These are phyloP conservation scores for Neonectria sp. DNA, from an alignment of 2,329 filamentous ascomycete genomes.

Conservation along the genomic window DNA sequence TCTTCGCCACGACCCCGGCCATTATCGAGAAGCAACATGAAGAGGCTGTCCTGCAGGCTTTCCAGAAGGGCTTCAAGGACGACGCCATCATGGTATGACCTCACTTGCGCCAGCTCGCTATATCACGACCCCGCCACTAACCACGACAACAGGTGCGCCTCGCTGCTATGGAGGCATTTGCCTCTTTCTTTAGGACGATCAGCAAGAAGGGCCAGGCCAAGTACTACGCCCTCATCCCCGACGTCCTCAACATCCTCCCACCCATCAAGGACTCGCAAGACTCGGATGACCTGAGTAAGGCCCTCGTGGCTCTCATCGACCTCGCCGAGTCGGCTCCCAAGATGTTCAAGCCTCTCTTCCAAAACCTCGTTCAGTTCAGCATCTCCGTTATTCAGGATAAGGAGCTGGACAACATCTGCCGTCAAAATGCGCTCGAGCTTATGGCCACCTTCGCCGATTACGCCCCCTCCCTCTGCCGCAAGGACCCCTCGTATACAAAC, in stretches of 20 bases:
- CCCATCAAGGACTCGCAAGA: conserved; percentile 94
- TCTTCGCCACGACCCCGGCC: conserved; percentile 94
- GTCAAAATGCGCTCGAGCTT: conserved; percentile 95
- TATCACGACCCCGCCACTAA: conserved; percentile 33
- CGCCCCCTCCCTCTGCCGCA: conserved; percentile 93
- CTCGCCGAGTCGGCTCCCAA: conserved; percentile 94
- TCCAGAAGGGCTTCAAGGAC: conserved; percentile 93
- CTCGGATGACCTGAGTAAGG: conserved; percentile 91
- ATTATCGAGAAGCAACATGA: conserved; percentile 98
- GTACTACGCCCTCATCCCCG: conserved; percentile 89
- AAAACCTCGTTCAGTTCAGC: conserved; percentile 92
- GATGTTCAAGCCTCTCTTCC: conserved; percentile 98
- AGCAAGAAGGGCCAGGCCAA: conserved; percentile 90
- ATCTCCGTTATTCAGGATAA: conserved; percentile 97
- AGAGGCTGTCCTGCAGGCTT: conserved; percentile 88
- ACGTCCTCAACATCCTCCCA: conserved; percentile 93
- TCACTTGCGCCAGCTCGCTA: conserved; percentile 17
- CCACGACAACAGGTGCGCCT: conserved; percentile 78
- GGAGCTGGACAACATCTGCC: conserved; percentile 88
- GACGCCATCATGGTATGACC: conserved; percentile 79
- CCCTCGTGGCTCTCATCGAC: conserved; percentile 92
- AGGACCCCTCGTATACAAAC: conserved; percentile 90
- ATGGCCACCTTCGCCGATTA: conserved; percentile 99
- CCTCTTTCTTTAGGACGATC: conserved; percentile 94
- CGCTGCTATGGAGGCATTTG: conserved; percentile 96